phyloP scores from a whole-genome alignment of 805 yeast species.

The Kazachstania africana region DNA sequence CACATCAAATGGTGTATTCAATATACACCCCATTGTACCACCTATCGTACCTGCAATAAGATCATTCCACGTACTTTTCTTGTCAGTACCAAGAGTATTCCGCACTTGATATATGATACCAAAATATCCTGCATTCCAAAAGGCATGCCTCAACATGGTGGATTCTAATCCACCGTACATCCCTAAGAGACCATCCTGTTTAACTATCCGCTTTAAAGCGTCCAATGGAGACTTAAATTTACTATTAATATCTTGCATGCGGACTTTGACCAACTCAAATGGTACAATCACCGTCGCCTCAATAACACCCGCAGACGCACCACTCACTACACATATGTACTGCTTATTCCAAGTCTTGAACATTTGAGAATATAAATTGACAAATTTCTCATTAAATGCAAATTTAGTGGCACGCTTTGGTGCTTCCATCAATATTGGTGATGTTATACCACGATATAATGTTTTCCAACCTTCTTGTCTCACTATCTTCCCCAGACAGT shows the following conservation, averaged over 20 bases:
- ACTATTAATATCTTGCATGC: constrained; percentile 87
- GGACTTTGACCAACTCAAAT: constrained; percentile 88
- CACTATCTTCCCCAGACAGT: constrained; percentile 74
- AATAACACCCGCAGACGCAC: constrained; percentile 97
- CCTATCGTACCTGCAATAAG: constrained; percentile 90
- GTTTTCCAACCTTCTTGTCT: constrained; percentile 74
- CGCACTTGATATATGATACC: constrained; percentile 89
- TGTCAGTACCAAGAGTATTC: constrained; percentile 53
- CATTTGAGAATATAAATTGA: constrained; percentile 59
- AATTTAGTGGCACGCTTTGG: constrained; percentile 98
- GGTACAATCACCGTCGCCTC: constrained; percentile 97
- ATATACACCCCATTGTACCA: constrained; percentile 88
- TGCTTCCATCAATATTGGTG: constrained; percentile 98
- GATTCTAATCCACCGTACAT: constrained; percentile 93
- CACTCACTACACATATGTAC: constrained; percentile 77
- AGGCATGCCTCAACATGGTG: constrained; percentile 91
- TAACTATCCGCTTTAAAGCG: constrained; percentile 61
- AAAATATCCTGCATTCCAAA: constrained; percentile 97
- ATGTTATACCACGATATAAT: constrained; percentile 85
- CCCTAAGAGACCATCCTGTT: constrained; percentile 68
- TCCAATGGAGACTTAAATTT: constrained; percentile 59
- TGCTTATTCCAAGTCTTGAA: constrained; percentile 54
- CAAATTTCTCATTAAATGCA: constrained; percentile 97
- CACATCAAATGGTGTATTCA: constrained; percentile 95
- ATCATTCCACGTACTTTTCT: constrained; percentile 65